Conservation (phyloP, 163 green algal genomes). For the Scenedesmus sp. region DNA sequence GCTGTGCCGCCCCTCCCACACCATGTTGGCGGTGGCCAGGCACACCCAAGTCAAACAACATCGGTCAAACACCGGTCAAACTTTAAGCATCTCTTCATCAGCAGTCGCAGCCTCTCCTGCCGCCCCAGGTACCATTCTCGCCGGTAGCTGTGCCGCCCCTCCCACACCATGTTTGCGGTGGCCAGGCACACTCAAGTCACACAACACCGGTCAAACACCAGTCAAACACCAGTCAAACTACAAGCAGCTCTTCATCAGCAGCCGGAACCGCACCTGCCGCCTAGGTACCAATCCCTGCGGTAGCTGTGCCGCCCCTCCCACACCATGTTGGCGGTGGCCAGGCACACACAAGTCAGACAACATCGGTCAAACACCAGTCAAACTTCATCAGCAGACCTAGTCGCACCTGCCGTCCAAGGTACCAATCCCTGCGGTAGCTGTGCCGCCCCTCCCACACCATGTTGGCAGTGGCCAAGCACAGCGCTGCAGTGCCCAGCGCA, state of each 20-base stretch:
- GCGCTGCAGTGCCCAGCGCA: slow-evolving; percentile 16
- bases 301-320: no score
- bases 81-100: neutral
- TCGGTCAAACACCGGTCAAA: neutral
- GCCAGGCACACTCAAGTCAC: slow-evolving; percentile 3
- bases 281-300: no score
- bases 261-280: no score
- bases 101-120: neutral
- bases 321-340: neutral
- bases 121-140: slow-evolving; percentile 49
- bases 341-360: neutral
- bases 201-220: no score
- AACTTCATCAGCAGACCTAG: neutral
- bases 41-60: neutral
- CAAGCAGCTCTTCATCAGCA: neutral
- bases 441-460: slow-evolving; percentile 50
- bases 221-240: neutral
- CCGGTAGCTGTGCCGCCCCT: slow-evolving; percentile 5
- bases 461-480: slow-evolving; percentile 35
- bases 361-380: neutral
- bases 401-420: slow-evolving; percentile 47
- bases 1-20: neutral
- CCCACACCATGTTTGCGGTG: slow-evolving; percentile 50
- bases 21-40: neutral
- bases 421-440: slow-evolving; percentile 27